Percentiles rank a stretch among this genome's conserved stretches.
Evolutionary conservation across 2,329 filamentous ascomycete species (phyloP).

Genomic region (Penicillium sp.): DNA sequence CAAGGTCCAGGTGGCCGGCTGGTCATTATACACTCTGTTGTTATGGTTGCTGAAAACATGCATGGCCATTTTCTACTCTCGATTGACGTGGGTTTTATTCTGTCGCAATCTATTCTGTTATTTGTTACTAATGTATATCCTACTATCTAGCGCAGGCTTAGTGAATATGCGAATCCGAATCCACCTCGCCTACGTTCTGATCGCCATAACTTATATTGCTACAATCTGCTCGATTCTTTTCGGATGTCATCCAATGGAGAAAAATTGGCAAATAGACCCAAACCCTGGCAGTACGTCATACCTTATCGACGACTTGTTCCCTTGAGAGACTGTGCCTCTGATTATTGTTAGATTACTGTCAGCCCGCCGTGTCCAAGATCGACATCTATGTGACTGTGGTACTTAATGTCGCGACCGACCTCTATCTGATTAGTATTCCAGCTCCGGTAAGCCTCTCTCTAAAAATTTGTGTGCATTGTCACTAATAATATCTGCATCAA

Average conservation of each 20-base stretch:
- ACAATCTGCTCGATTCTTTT: slow-evolving; percentile 52
- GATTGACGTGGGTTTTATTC: slow-evolving; percentile 46
- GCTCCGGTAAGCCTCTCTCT: slow-evolving; percentile 46
- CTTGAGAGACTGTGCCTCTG: not conserved
- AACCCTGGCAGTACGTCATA: slow-evolving; percentile 52
- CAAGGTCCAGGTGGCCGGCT: slow-evolving; percentile 54
- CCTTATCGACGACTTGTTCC: not conserved
- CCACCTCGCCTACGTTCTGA: slow-evolving; percentile 51
- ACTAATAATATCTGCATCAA: slow-evolving; percentile 21
- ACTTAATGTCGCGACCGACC: slow-evolving; percentile 56
- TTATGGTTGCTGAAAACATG: slow-evolving; percentile 56
- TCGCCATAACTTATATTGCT: slow-evolving; percentile 51
- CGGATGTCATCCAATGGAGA: slow-evolving; percentile 53
- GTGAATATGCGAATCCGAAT: slow-evolving; percentile 47
- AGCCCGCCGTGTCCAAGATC: slow-evolving; percentile 51
- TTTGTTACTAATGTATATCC: not conserved
- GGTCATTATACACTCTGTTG: slow-evolving; percentile 54
- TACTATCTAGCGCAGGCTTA: slow-evolving; percentile 37
- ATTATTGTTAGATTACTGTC: slow-evolving; percentile 42
- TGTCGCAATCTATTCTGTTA: not conserved
- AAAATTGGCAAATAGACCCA: slow-evolving; percentile 60
- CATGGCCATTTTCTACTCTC: slow-evolving; percentile 56
- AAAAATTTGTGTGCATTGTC: not conserved
- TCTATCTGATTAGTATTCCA: slow-evolving; percentile 60
- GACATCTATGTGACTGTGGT: slow-evolving; percentile 53